Evolutionary conservation across 2,329 filamentous ascomycete species (phyloP).

Genomic region (Bipolaris zeicola): DNA sequence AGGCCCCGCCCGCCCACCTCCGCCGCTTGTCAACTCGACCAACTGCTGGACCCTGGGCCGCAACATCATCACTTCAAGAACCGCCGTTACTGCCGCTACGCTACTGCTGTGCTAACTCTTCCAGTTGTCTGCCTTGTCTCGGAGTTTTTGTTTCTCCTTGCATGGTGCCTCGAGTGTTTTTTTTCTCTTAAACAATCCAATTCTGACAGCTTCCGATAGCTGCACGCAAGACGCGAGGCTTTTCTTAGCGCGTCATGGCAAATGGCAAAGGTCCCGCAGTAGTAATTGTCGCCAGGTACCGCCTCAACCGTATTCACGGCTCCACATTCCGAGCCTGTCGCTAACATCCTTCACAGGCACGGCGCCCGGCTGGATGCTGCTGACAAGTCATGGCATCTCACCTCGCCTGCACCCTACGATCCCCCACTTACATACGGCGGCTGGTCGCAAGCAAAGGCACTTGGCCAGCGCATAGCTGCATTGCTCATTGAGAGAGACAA

Average conservation of each 20-base stretch:
- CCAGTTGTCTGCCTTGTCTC: neutral
- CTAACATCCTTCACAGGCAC: conserved; percentile 63
- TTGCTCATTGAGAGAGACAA: conserved; percentile 63
- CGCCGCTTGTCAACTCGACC: neutral
- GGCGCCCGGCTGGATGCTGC: conserved; percentile 92
- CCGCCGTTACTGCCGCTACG: neutral
- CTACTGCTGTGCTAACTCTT: neutral
- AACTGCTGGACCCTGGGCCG: conserved; percentile 14
- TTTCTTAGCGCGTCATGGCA: conserved; percentile 43
- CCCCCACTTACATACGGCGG: conserved; percentile 93
- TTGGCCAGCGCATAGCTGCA: conserved; percentile 82
- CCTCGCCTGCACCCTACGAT: conserved; percentile 92
- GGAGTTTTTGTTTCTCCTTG: conserved; percentile 6
- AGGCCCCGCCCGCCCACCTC: conserved; percentile 6
- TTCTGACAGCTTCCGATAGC: conserved; percentile 13
- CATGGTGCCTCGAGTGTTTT: too few relatives aligned
- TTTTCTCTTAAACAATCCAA: neutral
- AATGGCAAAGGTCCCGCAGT: conserved; percentile 51
- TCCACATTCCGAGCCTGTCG: conserved; percentile 9
- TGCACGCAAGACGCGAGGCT: conserved; percentile 21
- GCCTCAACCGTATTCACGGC: conserved; percentile 15
- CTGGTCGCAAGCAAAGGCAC: conserved; percentile 82
- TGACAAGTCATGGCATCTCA: conserved; percentile 93
- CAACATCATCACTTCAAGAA: conserved; percentile 11
- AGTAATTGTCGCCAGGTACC: conserved; percentile 57